phyloP scores from a whole-genome alignment of 2,329 filamentous ascomycete genomes.

The Exophiala sideris region DNA sequence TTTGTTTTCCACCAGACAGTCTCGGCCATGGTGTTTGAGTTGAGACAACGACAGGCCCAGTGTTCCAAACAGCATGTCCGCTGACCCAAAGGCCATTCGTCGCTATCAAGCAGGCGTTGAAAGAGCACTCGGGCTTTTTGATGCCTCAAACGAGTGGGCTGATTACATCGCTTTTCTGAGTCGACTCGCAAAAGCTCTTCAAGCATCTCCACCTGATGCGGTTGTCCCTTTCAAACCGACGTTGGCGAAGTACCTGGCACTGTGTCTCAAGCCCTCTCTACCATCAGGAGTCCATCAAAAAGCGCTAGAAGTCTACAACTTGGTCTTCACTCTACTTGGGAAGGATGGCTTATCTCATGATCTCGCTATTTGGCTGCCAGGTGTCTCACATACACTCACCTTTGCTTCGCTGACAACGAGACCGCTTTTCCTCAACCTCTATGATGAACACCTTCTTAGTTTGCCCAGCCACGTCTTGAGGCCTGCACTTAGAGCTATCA shows the following conservation, averaged over 20 bases:
- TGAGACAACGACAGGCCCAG: background rate
- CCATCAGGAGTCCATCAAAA: conserved; percentile 98
- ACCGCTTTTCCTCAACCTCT: conserved; percentile 75
- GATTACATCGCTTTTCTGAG: conserved; percentile 98
- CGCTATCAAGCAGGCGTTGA: conserved; percentile 89
- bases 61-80: conserved; percentile 12
- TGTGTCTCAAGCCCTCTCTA: conserved; percentile 89
- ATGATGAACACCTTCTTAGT: conserved; percentile 75
- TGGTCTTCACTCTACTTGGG: conserved; percentile 77
- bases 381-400: conserved; percentile 81
- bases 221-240: conserved; percentile 76
- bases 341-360: conserved; percentile 74
- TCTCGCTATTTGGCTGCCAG: conserved; percentile 82
- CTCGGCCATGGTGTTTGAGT: background rate
- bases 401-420: conserved; percentile 93
- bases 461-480: conserved; percentile 69
- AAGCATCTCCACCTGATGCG: conserved; percentile 69
- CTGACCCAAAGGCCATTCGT: conserved; percentile 68
- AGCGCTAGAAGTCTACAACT: conserved; percentile 86
- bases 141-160: conserved; percentile 96
- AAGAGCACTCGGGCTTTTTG: conserved; percentile 81
- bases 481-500: conserved; percentile 84
- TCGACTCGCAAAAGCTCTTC: conserved; percentile 85
- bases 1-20: background rate
- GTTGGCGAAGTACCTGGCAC: conserved; percentile 85